Base-by-base conservation (phyloP, 2,329 filamentous ascomycete genomes). In the Fonsecaea pugnacius region DNA sequence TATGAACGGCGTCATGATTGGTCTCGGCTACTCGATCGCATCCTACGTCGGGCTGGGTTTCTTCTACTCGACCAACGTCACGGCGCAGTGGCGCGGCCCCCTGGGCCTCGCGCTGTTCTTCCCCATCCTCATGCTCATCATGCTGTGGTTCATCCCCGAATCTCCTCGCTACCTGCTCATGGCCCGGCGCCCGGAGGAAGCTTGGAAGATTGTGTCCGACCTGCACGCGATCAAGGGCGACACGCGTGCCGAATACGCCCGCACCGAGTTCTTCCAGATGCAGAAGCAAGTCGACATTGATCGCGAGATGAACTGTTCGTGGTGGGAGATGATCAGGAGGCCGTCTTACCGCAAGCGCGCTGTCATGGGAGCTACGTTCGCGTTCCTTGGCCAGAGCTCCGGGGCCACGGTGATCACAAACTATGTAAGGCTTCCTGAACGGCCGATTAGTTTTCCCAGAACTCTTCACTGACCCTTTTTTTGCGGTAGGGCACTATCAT, bases 141-240 rank as follows among this genome's bases (percentile, higher is more conserved):
- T 72, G 65, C 72, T 82, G 4, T 91, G 90, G 0, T 77, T 75
- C 60, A 79, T 77, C 14, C 79, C 79, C 2, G 70, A 72, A 43
- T 69, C 46, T 21, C 66, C 69, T 7, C 75, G 79, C 46, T 80
- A 76, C 77, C 74, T 80, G 4, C 65, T 82, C 9, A 74, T 77
- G 10, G 75, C 81, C 53, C 78, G 75, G 52, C 72, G 77, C 2
- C 57, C 69, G 71, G 82, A 80, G 1, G 78, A 82, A 73, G 73
- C 76, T 9, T 69, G 73, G 38, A 70, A 71, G 2, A 74, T 80
- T 8, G 70, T 83, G 24, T 72, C 76, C 21, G 70, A 74, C 0
- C 73, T 84, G 18, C 80, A 84, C 67, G 73, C 74, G 24, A 75
- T 73, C 2, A 72, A 75, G 4, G 72, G 73, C 35, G 76, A 78